These are phyloP conservation scores for Dichomitus squalens DNA, from an alignment of 1,284 basidiomycete species.

Conservation along the genomic window DNA sequence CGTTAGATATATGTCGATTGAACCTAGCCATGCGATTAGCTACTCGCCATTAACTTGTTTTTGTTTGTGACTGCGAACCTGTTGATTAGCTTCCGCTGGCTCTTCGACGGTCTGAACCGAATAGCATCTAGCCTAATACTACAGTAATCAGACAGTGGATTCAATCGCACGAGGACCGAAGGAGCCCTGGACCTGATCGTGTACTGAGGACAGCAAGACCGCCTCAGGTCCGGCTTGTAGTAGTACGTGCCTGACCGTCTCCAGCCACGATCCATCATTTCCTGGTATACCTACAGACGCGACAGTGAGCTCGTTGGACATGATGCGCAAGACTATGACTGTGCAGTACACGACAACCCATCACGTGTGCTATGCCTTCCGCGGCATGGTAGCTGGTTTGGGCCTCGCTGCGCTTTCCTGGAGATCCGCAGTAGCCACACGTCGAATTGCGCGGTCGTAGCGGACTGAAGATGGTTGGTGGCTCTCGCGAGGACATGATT, in stretches of 20 bases:
- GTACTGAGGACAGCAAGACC: slow-evolving; percentile 91
- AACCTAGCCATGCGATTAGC: slow-evolving; percentile 49
- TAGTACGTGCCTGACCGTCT: slow-evolving; percentile 82
- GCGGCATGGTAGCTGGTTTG: slow-evolving; percentile 39
- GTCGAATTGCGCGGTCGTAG: slow-evolving; percentile 29
- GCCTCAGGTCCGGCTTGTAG: slow-evolving; percentile 82
- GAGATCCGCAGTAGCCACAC: slow-evolving; percentile 46
- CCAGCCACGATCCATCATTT: slow-evolving; percentile 90
- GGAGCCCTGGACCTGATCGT: slow-evolving; percentile 68
- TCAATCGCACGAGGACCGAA: background rate
- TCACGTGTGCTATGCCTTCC: slow-evolving; percentile 36
- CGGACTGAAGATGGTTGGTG: slow-evolving; percentile 26
- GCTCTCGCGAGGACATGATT: slow-evolving; percentile 1
- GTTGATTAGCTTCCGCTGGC: slow-evolving; percentile 77
- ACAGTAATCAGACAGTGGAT: background rate
- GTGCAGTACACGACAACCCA: slow-evolving; percentile 52
- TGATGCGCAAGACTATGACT: too few species aligned
- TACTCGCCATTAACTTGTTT: slow-evolving; percentile 35
- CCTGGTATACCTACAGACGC: slow-evolving; percentile 65
- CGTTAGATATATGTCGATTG: slow-evolving; percentile 71
- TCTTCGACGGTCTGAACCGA: slow-evolving; percentile 75
- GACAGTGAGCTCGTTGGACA: background rate
- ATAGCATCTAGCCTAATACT: slow-evolving; percentile 66
- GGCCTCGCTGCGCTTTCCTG: slow-evolving; percentile 36
- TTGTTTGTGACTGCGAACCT: slow-evolving; percentile 43